Conservation (phyloP, 805 yeast genomes). For the Myxozyma geophila region DNA sequence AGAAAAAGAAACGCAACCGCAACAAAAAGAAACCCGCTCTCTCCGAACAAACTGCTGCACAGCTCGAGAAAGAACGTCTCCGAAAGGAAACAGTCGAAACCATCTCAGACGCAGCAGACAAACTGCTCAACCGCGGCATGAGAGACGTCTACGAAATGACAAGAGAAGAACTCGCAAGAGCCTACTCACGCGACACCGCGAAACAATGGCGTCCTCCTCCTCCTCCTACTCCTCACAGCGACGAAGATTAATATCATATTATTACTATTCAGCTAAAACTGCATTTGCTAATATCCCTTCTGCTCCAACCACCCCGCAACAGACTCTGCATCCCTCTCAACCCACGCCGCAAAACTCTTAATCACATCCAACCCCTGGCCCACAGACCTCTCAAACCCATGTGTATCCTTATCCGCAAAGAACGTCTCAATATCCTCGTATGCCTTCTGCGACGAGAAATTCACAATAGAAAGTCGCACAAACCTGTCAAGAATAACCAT, state of each 20-base stretch:
- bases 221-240: no score
- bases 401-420: constrained; percentile 53
- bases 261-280: no score
- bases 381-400: constrained; percentile 63
- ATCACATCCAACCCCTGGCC: constrained; percentile 61
- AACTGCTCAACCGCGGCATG: constrained; percentile 51
- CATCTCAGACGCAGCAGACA: constrained; percentile 57
- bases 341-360: constrained; percentile 56
- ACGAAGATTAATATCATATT: background rate
- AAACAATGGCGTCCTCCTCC: constrained; percentile 37
- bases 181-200: constrained; percentile 53
- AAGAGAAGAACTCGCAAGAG: constrained; percentile 60
- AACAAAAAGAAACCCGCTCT: constrained; percentile 11
- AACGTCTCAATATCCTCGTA: constrained; percentile 49
- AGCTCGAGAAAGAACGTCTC: constrained; percentile 24
- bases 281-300: constrained; percentile 30
- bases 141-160: constrained; percentile 57
- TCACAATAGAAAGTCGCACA: constrained; percentile 46
- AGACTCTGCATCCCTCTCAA: constrained; percentile 49
- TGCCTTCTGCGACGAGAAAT: constrained; percentile 47
- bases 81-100: constrained; percentile 44
- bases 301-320: constrained; percentile 53
- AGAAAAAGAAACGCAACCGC: constrained; percentile 13
- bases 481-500: constrained; percentile 59
- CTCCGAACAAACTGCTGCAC: constrained; percentile 3